A percentile compares a stretch with the other conserved stretches of the same genome.
Evolutionary conservation across 2,329 filamentous ascomycete species (phyloP).

Genomic region (Aspergillus aculeatus): DNA sequence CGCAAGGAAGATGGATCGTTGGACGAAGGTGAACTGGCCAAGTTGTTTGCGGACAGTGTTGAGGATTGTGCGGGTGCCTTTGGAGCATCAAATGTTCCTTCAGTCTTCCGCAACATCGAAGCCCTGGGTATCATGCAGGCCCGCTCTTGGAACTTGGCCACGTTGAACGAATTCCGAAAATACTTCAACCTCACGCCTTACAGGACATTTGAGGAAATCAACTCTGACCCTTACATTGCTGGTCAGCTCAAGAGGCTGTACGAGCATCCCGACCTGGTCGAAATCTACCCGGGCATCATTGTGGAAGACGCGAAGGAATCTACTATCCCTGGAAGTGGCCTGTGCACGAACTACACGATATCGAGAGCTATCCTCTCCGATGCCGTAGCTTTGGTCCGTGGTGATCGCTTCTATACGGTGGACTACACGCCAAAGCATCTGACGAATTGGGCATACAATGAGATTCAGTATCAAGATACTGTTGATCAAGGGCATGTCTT

Average conservation of each 20-base stretch:
- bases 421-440: slow-evolving; percentile 47
- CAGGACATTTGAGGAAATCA: slow-evolving; percentile 53
- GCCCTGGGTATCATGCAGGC: slow-evolving; percentile 62
- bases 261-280: slow-evolving; percentile 53
- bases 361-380: slow-evolving; percentile 47
- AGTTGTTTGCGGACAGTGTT: slow-evolving; percentile 57
- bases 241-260: slow-evolving; percentile 49
- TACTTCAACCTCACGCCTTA: slow-evolving; percentile 54
- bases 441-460: slow-evolving; percentile 48
- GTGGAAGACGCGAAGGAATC: slow-evolving; percentile 56
- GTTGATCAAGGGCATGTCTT: slow-evolving; percentile 52
- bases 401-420: slow-evolving; percentile 49
- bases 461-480: slow-evolving; percentile 43
- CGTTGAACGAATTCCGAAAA: slow-evolving; percentile 57
- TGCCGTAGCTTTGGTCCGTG: slow-evolving; percentile 47
- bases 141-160: slow-evolving; percentile 60
- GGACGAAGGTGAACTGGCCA: slow-evolving; percentile 57
- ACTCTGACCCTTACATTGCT: slow-evolving; percentile 50
- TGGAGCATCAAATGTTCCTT: slow-evolving; percentile 59
- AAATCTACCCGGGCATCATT: slow-evolving; percentile 59
- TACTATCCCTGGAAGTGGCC: slow-evolving; percentile 48
- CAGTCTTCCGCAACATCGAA: slow-evolving; percentile 60
- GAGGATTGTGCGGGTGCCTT: slow-evolving; percentile 61
- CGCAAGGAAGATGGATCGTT: slow-evolving; percentile 54
- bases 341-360: slow-evolving; percentile 51